phyloP scores from a whole-genome alignment of 352 stramenopile species.

The Blastocystis sp. region DNA sequence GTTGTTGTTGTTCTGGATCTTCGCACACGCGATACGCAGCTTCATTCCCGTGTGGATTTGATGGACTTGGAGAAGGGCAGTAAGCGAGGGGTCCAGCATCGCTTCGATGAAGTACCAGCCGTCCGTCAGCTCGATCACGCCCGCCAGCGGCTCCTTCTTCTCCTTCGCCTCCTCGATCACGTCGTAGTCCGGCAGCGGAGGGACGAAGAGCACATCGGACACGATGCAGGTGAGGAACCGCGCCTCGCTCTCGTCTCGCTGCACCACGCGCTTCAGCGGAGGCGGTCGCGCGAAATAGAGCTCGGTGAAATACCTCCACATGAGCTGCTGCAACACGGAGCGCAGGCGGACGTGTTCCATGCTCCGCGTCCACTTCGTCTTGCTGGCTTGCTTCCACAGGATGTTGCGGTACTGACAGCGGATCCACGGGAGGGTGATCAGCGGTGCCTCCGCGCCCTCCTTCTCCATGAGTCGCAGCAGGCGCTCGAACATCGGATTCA shows the following conservation, averaged over 20 bases:
- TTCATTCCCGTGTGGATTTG: constrained; percentile 54
- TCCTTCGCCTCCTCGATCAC: not conserved
- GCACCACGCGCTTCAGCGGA: constrained; percentile 18
- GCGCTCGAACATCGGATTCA: not conserved
- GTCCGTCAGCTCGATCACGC: constrained; percentile 50
- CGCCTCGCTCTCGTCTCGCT: constrained; percentile 21
- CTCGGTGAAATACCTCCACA: constrained; percentile 38
- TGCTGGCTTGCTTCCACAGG: constrained; percentile 41
- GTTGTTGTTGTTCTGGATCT: constrained; percentile 38
- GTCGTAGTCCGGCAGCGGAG: constrained; percentile 32
- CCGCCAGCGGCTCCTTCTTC: not conserved
- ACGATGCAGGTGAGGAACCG: constrained; percentile 6
- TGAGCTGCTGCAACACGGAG: not conserved
- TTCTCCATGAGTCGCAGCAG: not conserved
- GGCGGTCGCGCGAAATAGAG: not conserved
- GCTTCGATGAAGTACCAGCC: constrained; percentile 68
- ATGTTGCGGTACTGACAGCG: constrained; percentile 27
- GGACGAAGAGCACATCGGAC: not conserved
- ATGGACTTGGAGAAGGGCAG: constrained; percentile 19
- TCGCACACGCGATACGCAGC: constrained; percentile 13
- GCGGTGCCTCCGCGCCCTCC: not conserved
- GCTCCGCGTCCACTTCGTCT: not conserved
- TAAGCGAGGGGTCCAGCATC: constrained; percentile 30
- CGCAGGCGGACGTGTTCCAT: not conserved
- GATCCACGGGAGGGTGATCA: not conserved